Base-by-base conservation (phyloP, 2,329 filamentous ascomycete species). In the Botryotinia globosa region DNA sequence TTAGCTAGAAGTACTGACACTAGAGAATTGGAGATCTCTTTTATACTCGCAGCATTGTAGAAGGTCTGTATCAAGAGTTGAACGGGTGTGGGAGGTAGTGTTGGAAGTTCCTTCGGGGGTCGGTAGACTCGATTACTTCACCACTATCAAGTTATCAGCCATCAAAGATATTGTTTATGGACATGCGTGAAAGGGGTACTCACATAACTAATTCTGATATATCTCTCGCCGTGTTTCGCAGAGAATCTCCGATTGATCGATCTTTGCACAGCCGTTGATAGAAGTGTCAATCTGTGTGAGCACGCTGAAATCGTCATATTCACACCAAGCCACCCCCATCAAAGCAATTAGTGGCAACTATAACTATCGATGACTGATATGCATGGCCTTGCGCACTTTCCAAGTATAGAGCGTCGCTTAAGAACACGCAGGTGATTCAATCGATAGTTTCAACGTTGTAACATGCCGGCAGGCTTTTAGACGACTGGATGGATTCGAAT, bases 11-110 rank as follows among this genome's bases (percentile, higher is more conserved):
- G 16, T n/a, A 32, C 10, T 29, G 0, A 4, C 1, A 9, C 7
- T 29, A n/a, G 10, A 10, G 7, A 34, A 0, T 1, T 0, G 1
- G 3, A 12, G 2, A 2, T 29, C 6, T 29, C n/a, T 14, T 2
- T 5, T 22, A 42, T 14, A 14, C 16, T 22, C 5, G 6, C 4
- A 39, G 25, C 6, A 8, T 14, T 22, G 5, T 67, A 3, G 7
- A 20, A 42, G 25, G 5, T 39, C 9, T 67, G 34, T 22, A 29
- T 39, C 22, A 29, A 29, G n/a, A n/a, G 32, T 34, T 39, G 1
- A 66, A 37, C 16, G 22, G 32, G 22, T 32, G 32, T n/a, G 22
- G 45, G 18, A 16, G 42, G n/a, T 20, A 42, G 20, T 39, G 39
- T 45, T 25, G 22, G 8, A 34, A 12, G 12, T 37, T 51, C 3